Evolutionary conservation across 768 basidiomycete genomes (phyloP), one percentile per base, ranked within the genome.

Genomic region (Russula brevipes): DNA sequence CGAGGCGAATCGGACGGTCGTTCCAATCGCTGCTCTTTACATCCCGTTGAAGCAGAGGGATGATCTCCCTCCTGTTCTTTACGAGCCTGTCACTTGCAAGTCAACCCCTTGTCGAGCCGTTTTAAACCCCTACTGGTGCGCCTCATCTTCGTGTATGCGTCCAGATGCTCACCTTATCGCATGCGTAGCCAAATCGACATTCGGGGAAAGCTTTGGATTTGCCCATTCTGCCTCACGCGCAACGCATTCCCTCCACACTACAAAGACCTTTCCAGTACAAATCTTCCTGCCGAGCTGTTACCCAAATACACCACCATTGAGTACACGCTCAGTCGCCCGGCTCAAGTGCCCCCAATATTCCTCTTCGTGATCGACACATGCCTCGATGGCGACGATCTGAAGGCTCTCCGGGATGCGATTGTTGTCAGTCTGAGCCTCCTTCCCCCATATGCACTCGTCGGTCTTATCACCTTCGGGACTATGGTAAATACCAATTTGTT

Each of bases 281-380:
- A 98, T 76, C 83, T 98, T 19, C 97, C 97, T 54, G 89, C 94
- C 14, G 97, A 99, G 74, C 83, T 99, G 36, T 76, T 98, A 44
- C 94, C 96, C 72, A 95, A 97, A 77, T 98, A 98, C 81, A 98
- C 97, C 38, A 99, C 97, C 8, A 97, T 99, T 76, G 97, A 99
- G 77, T 99, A 99, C 79, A 98, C 96, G n/a, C 88, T 98, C 52
- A 81, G 89, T 31, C 85, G 96, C 65, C 88, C 92, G 1, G 92
- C 87, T 12, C 92, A 88, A 70, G 88, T 96, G 50, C 95, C 96
- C 4, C 96, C 97, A 56, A 84, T 98, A 75, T 98, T 99, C 81
- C 81, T 99, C 49, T 97, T 94, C 73, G 94, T 98, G 57, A 87
- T 99, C 53, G 96, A 98, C 74, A 98, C 95, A 30, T 99, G 97